Base-by-base conservation (phyloP, 208 protist genomes). In the Wallacemonas sp. region DNA sequence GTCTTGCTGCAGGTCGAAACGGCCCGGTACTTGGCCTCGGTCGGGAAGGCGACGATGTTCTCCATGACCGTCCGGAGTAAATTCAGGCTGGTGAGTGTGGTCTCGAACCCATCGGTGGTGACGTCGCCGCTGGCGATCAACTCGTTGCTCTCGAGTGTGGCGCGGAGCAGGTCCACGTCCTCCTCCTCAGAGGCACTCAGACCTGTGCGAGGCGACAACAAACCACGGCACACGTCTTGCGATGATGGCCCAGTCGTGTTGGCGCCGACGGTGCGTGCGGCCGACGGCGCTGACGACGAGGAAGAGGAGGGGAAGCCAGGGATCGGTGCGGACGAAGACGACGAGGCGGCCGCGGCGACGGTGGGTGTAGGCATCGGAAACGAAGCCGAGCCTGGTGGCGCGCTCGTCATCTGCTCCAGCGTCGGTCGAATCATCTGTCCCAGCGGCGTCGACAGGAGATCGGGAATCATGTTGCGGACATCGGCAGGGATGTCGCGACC, bases 371-470 rank as follows among this genome's bases (percentile, higher is more conserved):
- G 23, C 42, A 7, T 31, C 14, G 26, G 39, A 20, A 18, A 2
- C 22, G 26, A 22, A 54, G 38, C 57, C 4, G 33, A 26, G n/a
- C 14, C 42, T 14, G 36, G n/a, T 10, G 65, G 64, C 20, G 61
- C 70, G 10, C 67, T 74, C 32, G 79, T 86, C 62, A 88, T 79
- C 45, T 83, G 67, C 76, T 95, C 90, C 38, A 97, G 70, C 73
- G 85, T 86, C 0, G 87, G 86, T 20, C 78, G 72, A 12, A 98
- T 52, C 78, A 96, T 93, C 44, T 71, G 66, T 20, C 92, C 92
- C 26, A 98, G 57, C 10, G 92, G 89, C 1, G 94, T 93, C 0
- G 67, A 31, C 33, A 98, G 72, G 41, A 98, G 67, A 20, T 76
- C 70, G 0, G 79, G 77, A 45, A 95, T 87, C 81, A 96, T 92